Base-by-base conservation (phyloP, 2,329 filamentous ascomycete genomes). In the Paramyrothecium roridum region DNA sequence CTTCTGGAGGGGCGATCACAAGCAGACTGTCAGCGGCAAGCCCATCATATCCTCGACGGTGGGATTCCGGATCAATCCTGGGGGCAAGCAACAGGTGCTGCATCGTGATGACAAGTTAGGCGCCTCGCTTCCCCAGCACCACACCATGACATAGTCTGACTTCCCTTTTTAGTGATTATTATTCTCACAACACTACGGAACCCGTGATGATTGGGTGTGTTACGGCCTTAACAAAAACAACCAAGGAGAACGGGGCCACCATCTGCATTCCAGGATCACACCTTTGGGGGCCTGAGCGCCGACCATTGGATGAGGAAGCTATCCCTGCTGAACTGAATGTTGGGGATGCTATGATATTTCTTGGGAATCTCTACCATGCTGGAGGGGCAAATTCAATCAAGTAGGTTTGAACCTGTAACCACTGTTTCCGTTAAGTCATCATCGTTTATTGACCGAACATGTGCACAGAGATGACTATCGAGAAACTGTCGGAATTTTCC, bases 211-310 rank as follows among this genome's bases (percentile, higher is more conserved):
- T 33, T 22, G 43, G 63, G 26, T 30, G 26, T 10, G 26, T 30
- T 30, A 30, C 26, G 26, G 71, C 74, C 1, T 57, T 72, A 54
- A 73, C 70, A 3, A 74, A 68, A 61, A 75, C 72, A 1, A 75
- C 72, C 1, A 67, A 64, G 19, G 70, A 73, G 43, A 77, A 77
- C 48, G 74, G 74, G 1, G 73, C 73, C 1, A 76, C 74, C 0
- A 61, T 73, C n/a, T 70, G 68, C 2, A 76, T 76, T 43, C 74
- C 73, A 0, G 67, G 69, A 7, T 73, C 68, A 12, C 74, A 77
- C 56, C 62, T 73, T 3, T 77, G 74, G 74, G 71, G 67, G 1
- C 64, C 68, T 7, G 70, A 75, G 1, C 65, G 70, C 0, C 63
- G 61, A 6, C 74, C 74, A 1, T 56, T 67, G 11, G 65, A 70